phyloP scores from a whole-genome alignment of 768 basidiomycete species.

The Chalciporus pseudorubinellus region DNA sequence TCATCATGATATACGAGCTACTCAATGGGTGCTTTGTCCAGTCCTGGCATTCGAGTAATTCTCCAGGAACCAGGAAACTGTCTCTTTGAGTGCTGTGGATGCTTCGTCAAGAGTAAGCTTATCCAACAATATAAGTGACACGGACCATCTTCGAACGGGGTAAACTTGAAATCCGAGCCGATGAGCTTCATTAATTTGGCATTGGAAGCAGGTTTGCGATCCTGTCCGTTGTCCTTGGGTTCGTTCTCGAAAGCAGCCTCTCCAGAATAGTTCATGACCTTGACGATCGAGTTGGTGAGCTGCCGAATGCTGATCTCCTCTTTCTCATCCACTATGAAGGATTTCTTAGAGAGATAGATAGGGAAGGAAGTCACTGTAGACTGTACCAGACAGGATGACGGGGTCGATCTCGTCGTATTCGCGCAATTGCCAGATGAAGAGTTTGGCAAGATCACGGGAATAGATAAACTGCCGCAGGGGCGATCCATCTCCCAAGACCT shows the following conservation, averaged over 20 bases:
- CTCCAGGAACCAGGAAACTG: constrained; percentile 83
- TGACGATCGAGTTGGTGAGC: constrained; percentile 88
- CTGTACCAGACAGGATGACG: constrained; percentile 80
- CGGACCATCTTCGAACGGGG: constrained; percentile 82
- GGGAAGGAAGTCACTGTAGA: background rate
- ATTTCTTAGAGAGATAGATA: background rate
- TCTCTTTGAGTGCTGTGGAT: constrained; percentile 67
- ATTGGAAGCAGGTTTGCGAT: constrained; percentile 95
- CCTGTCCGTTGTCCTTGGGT: constrained; percentile 80
- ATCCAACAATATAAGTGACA: constrained; percentile 1
- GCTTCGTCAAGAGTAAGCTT: background rate
- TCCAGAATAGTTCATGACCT: constrained; percentile 74
- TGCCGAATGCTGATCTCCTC: constrained; percentile 93
- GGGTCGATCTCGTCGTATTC: constrained; percentile 94
- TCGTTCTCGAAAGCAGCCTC: constrained; percentile 73
- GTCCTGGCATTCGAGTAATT: constrained; percentile 76
- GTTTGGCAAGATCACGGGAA: constrained; percentile 91
- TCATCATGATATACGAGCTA: constrained; percentile 1
- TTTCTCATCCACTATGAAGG: constrained; percentile 73
- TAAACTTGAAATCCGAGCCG: constrained; percentile 77
- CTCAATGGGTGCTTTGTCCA: constrained; percentile 34
- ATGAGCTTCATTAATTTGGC: constrained; percentile 76
- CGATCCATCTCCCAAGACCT: constrained; percentile 86
- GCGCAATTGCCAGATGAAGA: constrained; percentile 90
- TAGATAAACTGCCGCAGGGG: constrained; percentile 98